These are phyloP conservation scores for Chionographis japonica DNA, from an alignment of 106 monocot genomes.

Conservation along the genomic window DNA sequence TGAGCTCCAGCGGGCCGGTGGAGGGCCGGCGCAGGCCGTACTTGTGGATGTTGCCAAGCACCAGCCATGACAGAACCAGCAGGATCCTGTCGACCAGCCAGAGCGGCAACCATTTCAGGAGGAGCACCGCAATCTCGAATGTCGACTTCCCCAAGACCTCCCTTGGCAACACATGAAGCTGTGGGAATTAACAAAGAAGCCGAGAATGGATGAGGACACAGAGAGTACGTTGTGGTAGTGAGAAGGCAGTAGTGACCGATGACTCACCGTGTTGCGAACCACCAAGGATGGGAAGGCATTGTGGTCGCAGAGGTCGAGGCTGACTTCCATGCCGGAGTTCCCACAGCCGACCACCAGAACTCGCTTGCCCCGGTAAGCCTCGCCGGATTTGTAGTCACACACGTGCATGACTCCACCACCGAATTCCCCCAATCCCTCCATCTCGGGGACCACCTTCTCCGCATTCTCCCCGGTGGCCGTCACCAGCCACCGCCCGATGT, in stretches of 20 bases:
- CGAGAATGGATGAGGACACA: background rate
- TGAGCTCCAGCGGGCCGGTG: conserved; percentile 36
- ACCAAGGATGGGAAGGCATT: conserved; percentile 31
- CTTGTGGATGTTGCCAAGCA: conserved; percentile 29
- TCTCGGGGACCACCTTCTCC: conserved; percentile 20
- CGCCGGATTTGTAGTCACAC: conserved; percentile 25
- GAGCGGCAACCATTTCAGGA: conserved; percentile 41
- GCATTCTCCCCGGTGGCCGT: conserved; percentile 47
- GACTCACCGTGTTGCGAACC: conserved; percentile 26
- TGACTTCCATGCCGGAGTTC: conserved; percentile 49
- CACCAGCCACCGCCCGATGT: conserved; percentile 37
- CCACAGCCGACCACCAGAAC: conserved; percentile 48
- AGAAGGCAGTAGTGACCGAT: no score
- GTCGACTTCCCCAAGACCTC: conserved; percentile 39
- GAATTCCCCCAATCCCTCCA: conserved; percentile 18
- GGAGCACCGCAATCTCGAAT: conserved; percentile 36
- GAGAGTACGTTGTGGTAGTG: background rate
- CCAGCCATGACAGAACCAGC: conserved; percentile 28
- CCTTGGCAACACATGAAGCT: conserved; percentile 42
- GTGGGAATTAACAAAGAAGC: background rate
- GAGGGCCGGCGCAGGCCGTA: conserved; percentile 26
- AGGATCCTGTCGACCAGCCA: conserved; percentile 46
- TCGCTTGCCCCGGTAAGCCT: conserved; percentile 21
- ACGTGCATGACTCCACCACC: conserved; percentile 16
- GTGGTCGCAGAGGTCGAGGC: conserved; percentile 35